phyloP scores from a whole-genome alignment of 2,329 filamentous ascomycete genomes.

The Colletotrichum sidae region DNA sequence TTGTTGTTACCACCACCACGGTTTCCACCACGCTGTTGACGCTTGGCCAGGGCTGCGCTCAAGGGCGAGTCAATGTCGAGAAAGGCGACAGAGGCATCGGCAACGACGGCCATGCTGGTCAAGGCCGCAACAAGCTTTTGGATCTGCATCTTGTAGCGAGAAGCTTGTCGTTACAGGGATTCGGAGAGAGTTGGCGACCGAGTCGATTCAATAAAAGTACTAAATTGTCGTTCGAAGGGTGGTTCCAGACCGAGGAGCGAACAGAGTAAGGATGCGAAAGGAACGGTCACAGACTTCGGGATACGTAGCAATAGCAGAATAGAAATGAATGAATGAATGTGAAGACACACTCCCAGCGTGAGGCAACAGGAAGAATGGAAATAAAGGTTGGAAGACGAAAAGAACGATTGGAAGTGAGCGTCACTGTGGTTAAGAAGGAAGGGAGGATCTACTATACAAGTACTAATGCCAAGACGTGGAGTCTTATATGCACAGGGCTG shows the following conservation, averaged over 20 bases:
- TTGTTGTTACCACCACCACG: conserved; percentile 38
- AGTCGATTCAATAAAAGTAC: conserved; percentile 38
- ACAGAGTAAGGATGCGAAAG: conserved; percentile 52
- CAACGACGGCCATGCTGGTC: conserved; percentile 57
- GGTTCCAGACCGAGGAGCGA: conserved; percentile 63
- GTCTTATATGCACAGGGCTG: conserved; percentile 48
- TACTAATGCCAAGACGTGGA: conserved; percentile 53
- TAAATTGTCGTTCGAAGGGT: conserved; percentile 42
- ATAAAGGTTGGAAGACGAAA: conserved; percentile 40
- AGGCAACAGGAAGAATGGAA: conserved; percentile 45
- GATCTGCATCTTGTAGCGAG: conserved; percentile 60
- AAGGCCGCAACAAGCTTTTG: conserved; percentile 60
- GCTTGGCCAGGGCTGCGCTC: conserved; percentile 51
- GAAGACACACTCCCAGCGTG: conserved; percentile 63
- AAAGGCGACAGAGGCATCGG: conserved; percentile 58
- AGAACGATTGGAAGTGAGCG: conserved; percentile 43
- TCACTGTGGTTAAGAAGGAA: conserved; percentile 38
- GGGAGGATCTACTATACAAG: conserved; percentile 45
- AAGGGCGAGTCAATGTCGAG: conserved; percentile 48
- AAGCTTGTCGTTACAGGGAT: conserved; percentile 3
- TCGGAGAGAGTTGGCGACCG: conserved; percentile 37
- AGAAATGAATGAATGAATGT: conserved; percentile 59
- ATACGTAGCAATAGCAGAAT: conserved; percentile 47
- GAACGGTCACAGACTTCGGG: conserved; percentile 58
- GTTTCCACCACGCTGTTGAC: conserved; percentile 49